Evolutionary conservation across 495 filamentous ascomycete genomes (phyloP).

Genomic region (Xylaria palmicola): DNA sequence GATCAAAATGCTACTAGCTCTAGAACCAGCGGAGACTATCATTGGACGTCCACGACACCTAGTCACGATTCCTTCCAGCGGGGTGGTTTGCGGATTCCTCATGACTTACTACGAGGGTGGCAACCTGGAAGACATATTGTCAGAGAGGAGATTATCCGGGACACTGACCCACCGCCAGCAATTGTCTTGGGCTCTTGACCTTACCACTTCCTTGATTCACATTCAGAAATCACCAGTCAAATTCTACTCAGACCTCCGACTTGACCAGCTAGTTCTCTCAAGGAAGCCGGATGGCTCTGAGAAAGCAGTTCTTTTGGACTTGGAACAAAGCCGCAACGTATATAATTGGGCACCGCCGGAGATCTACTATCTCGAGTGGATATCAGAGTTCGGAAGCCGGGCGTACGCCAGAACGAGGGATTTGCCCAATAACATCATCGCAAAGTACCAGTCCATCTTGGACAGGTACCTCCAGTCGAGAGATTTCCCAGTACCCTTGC

Average conservation of each 20-base stretch:
- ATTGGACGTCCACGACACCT: slow-evolving; percentile 27
- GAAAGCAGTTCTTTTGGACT: slow-evolving; percentile 30
- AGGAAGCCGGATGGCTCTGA: not conserved
- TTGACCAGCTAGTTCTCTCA: slow-evolving; percentile 34
- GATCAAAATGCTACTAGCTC: slow-evolving; percentile 34
- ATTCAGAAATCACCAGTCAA: slow-evolving; percentile 23
- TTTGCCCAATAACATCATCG: not conserved
- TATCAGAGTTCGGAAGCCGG: not conserved
- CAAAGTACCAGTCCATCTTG: not conserved
- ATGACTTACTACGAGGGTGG: slow-evolving; percentile 30
- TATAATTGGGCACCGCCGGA: slow-evolving; percentile 35
- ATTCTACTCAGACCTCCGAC: slow-evolving; percentile 41
- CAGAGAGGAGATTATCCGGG: not conserved
- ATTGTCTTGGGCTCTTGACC: slow-evolving; percentile 30
- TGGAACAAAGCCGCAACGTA: slow-evolving; percentile 37
- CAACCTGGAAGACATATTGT: slow-evolving; percentile 27
- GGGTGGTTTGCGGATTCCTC: slow-evolving; percentile 36
- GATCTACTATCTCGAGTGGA: slow-evolving; percentile 30
- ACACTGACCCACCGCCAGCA: slow-evolving; percentile 13
- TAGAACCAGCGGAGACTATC: slow-evolving; percentile 31
- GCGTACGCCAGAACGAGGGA: not conserved
- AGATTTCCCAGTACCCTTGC: slow-evolving; percentile 15
- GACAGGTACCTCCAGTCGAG: not conserved
- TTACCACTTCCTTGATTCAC: slow-evolving; percentile 33
- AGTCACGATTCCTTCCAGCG: slow-evolving; percentile 29